These are phyloP conservation scores for Chytridiales sp. DNA, from an alignment of 371 early-diverging fungal genomes.

Conservation along the genomic window DNA sequence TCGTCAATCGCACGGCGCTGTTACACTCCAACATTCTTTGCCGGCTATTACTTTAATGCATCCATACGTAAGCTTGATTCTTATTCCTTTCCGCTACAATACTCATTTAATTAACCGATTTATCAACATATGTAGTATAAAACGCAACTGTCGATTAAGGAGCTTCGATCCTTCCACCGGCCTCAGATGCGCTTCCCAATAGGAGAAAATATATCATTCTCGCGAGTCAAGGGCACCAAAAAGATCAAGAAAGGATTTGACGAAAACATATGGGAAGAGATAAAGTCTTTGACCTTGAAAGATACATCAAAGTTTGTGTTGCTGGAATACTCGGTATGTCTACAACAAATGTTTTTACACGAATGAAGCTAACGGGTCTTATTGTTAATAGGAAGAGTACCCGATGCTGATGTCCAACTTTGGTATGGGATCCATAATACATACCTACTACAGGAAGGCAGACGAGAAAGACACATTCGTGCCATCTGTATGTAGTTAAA, in stretches of 20 bases:
- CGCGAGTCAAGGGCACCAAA: slow-evolving; percentile 63
- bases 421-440: slow-evolving; percentile 97
- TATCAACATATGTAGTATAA: slow-evolving; percentile 80
- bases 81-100: not conserved
- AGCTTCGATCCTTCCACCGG: slow-evolving; percentile 93
- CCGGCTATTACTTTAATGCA: slow-evolving; percentile 91
- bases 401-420: slow-evolving; percentile 94
- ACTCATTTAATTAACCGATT: not conserved
- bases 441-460: slow-evolving; percentile 96
- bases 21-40: slow-evolving; percentile 89
- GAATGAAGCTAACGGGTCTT: not conserved
- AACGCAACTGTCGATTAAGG: slow-evolving; percentile 80
- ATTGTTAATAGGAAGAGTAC: slow-evolving; percentile 80
- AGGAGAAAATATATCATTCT: slow-evolving; percentile 61
- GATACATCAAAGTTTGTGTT: slow-evolving; percentile 85
- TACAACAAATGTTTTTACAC: not conserved
- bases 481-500: slow-evolving; percentile 55
- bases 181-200: slow-evolving; percentile 72
- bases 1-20: slow-evolving; percentile 86
- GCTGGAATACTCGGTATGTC: slow-evolving; percentile 86
- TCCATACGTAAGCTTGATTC: slow-evolving; percentile 58
- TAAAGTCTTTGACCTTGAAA: slow-evolving; percentile 87
- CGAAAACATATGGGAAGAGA: slow-evolving; percentile 77
- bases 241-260: slow-evolving; percentile 76
- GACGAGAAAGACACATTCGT: slow-evolving; percentile 77